phyloP scores from a whole-genome alignment of 2,329 filamentous ascomycete genomes.

The Boeremia lycopersici region DNA sequence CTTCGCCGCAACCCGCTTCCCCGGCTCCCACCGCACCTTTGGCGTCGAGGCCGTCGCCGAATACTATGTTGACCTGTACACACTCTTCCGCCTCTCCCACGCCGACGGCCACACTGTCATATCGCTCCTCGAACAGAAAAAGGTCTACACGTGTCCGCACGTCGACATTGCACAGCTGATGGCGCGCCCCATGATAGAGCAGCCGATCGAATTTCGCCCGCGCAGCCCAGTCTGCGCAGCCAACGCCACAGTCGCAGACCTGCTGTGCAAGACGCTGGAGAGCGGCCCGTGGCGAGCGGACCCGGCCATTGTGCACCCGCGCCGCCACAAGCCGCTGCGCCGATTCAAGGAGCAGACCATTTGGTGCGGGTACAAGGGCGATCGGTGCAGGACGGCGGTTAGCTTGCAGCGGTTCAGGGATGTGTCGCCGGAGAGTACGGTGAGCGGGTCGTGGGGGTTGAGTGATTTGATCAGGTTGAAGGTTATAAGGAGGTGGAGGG shows the following conservation, averaged over 20 bases:
- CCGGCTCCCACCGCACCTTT: not conserved
- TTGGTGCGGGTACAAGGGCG: not conserved
- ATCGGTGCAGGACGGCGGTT: not conserved
- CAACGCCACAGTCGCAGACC: not conserved
- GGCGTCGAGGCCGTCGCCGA: not conserved
- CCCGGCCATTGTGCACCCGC: not conserved
- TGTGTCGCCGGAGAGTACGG: not conserved
- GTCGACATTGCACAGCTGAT: not conserved
- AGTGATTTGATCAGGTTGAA: not conserved
- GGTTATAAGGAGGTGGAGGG: constrained; percentile 2
- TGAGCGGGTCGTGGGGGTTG: not conserved
- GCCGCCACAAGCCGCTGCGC: not conserved
- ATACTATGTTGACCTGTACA: not conserved
- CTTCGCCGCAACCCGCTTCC: not conserved
- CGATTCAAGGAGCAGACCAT: constrained; percentile 1
- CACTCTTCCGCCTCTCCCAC: not conserved
- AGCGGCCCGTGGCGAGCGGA: not conserved
- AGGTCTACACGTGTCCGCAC: not conserved
- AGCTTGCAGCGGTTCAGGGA: not conserved
- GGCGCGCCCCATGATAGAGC: not conserved
- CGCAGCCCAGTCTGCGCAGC: not conserved
- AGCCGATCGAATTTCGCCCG: not conserved
- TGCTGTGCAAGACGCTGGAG: not conserved
- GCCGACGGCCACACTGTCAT: not conserved
- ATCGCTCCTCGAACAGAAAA: not conserved